phyloP scores from a whole-genome alignment of 208 protist genomes.

The Trypanosoma congolense region DNA sequence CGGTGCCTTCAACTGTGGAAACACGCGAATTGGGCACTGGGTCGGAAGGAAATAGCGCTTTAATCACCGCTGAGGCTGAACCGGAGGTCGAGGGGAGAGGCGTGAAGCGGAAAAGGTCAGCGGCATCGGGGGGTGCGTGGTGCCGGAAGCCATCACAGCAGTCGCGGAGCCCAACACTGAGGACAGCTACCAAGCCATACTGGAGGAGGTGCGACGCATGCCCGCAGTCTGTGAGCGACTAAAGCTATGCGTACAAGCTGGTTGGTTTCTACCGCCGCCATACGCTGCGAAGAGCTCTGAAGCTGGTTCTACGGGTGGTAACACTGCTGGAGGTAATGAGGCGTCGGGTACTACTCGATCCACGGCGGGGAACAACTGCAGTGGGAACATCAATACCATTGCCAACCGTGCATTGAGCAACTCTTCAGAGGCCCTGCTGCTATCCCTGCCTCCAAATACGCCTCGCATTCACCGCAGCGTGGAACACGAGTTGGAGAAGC shows the following conservation, averaged over 20 bases:
- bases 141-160: conserved; percentile 1
- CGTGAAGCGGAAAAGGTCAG: neutral
- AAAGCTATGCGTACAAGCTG: conserved; percentile 39
- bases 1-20: neutral
- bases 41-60: neutral
- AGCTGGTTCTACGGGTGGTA: neutral
- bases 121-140: neutral
- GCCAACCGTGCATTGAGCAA: conserved; percentile 48
- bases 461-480: conserved; percentile 51
- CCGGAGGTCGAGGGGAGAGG: neutral
- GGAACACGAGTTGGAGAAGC: conserved; percentile 68
- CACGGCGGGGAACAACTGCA: neutral
- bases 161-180: conserved; percentile 5
- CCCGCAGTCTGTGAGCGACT: conserved; percentile 37
- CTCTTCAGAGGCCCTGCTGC: conserved; percentile 46
- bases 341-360: neutral
- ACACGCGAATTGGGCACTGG: neutral
- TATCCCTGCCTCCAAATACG: conserved; percentile 37
- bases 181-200: conserved; percentile 12
- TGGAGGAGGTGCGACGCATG: conserved; percentile 22
- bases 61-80: neutral
- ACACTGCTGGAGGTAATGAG: neutral
- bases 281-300: neutral
- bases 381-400: neutral
- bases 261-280: conserved; percentile 44